A percentile compares a stretch with the other conserved stretches of the same genome.
phyloP scores from a whole-genome alignment of 306 rosid species.

The Prunus dulcis region DNA sequence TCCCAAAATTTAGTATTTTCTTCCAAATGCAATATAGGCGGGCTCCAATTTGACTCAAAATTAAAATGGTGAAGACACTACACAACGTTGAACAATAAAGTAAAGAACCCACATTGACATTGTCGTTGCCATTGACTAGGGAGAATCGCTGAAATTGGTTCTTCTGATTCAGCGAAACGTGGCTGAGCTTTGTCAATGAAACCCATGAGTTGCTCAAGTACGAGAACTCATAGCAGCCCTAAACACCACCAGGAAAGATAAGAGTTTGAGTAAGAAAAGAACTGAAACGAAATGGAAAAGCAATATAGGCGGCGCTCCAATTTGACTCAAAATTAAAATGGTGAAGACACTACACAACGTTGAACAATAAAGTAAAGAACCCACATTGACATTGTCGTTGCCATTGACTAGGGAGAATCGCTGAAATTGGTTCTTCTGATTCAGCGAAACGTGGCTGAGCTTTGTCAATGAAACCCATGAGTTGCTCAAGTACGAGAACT shows the following conservation, averaged over 20 bases:
- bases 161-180: constrained; percentile 19
- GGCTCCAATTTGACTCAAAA: not conserved
- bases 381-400: constrained; percentile 30
- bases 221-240: constrained; percentile 20
- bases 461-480: constrained; percentile 24
- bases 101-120: constrained; percentile 28
- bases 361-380: constrained; percentile 4
- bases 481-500: constrained; percentile 14
- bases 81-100: not conserved
- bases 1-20: not conserved
- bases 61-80: not conserved
- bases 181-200: constrained; percentile 22
- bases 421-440: constrained; percentile 13
- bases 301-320: too few species aligned
- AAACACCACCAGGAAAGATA: constrained; percentile 6
- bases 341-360: not conserved
- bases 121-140: constrained; percentile 29
- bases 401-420: constrained; percentile 28
- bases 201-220: constrained; percentile 7
- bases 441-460: constrained; percentile 12
- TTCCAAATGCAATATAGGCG: not conserved
- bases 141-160: constrained; percentile 14
- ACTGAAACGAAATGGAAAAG: not conserved
- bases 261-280: not conserved
- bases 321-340: not conserved